Conservation (phyloP, 208 protist genomes). For the Trypanosoma theileri region DNA sequence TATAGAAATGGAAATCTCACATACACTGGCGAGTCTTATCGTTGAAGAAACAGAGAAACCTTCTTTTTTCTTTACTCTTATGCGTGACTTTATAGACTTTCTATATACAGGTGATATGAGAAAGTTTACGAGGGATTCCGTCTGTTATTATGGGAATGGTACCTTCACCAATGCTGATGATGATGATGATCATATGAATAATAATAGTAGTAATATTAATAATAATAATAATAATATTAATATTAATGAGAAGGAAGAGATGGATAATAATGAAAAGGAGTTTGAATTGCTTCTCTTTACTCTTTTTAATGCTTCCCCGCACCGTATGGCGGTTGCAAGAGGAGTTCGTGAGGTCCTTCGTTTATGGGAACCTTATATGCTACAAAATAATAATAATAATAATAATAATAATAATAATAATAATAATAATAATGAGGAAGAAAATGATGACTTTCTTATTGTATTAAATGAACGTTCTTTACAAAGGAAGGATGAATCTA, state of each 20-base stretch:
- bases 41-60: conserved; percentile 6
- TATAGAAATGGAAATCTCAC: neutral
- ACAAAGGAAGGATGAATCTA: neutral
- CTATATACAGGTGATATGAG: conserved; percentile 18
- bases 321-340: neutral
- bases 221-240: neutral
- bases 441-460: neutral
- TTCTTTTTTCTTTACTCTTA: conserved; percentile 18
- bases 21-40: conserved; percentile 5
- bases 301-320: neutral
- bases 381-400: too few species aligned
- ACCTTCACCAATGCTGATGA: neutral
- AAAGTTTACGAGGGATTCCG: conserved; percentile 12
- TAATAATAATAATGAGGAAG: neutral
- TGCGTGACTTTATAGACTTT: conserved; percentile 24
- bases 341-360: neutral
- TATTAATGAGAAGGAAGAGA: neutral
- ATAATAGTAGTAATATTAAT: too few species aligned
- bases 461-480: conserved; percentile 4
- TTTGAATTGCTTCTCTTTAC: neutral
- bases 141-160: neutral
- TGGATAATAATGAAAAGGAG: conserved; percentile 2
- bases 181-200: conserved; percentile 1
- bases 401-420: too few species aligned
- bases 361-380: too few species aligned